phyloP scores from a whole-genome alignment of 208 protist species.

The Naegleria lovaniensis region DNA sequence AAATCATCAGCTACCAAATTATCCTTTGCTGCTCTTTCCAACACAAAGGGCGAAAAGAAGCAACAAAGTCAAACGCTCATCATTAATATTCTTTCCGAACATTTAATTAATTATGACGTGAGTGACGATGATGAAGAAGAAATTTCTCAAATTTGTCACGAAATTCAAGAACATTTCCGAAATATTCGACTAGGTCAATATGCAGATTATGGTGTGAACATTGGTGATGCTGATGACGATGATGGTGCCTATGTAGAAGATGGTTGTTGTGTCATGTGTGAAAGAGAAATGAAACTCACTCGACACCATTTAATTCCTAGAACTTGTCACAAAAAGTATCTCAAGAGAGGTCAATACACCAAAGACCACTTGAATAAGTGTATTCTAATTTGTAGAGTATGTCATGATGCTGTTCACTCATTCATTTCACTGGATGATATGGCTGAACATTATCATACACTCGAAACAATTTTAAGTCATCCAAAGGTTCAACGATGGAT shows the following conservation, averaged over 20 bases:
- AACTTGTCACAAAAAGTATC: background rate
- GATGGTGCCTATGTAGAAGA: slow-evolving; percentile 1
- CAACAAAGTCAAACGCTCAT: background rate
- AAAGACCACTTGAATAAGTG: background rate
- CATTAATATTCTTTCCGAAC: background rate
- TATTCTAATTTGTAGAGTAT: slow-evolving; percentile 32
- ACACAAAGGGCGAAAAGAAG: background rate
- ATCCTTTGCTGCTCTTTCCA: background rate
- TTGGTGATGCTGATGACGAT: background rate
- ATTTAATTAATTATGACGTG: background rate
- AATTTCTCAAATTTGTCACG: background rate
- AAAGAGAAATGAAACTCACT: slow-evolving; percentile 32
- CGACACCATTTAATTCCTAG: slow-evolving; percentile 30
- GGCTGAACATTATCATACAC: slow-evolving; percentile 23
- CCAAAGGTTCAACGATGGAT: slow-evolving; percentile 29
- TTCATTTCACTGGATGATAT: slow-evolving; percentile 22
- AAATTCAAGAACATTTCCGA: background rate
- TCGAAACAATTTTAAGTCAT: background rate
- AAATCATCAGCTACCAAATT: background rate
- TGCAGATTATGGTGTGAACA: background rate
- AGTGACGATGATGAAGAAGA: background rate
- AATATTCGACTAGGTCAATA: background rate
- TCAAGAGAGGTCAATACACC: background rate
- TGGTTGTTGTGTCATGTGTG: slow-evolving; percentile 33
- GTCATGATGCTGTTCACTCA: slow-evolving; percentile 25